phyloP scores from a whole-genome alignment of 2,329 filamentous ascomycete genomes.

The Talaromyces sp. region DNA sequence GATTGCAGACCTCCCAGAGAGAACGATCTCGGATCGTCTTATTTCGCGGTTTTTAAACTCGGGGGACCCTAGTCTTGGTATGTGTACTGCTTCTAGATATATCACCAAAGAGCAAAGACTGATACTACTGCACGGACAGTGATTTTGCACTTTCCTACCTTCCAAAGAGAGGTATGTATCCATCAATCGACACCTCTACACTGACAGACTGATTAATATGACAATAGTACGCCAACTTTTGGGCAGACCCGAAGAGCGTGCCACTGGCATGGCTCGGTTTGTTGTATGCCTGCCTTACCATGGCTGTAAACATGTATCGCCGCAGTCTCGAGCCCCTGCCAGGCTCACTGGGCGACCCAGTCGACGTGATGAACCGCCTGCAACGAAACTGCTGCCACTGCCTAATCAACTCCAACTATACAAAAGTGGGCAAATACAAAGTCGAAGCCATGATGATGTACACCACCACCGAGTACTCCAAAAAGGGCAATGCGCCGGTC shows the following conservation, averaged over 20 bases:
- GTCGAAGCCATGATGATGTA: conserved; percentile 28
- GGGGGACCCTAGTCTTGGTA: conserved; percentile 27
- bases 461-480: conserved; percentile 25
- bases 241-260: conserved; percentile 21
- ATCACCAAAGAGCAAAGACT: conserved; percentile 21
- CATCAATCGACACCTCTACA: conserved; percentile 33
- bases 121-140: conserved; percentile 14
- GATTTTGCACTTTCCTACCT: conserved; percentile 26
- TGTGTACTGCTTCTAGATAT: conserved; percentile 1
- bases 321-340: conserved; percentile 22
- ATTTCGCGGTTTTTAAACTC: conserved; percentile 31
- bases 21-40: conserved; percentile 27
- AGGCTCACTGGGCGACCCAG: conserved; percentile 13
- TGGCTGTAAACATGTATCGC: conserved; percentile 23
- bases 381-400: conserved; percentile 42
- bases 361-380: conserved; percentile 37
- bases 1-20: conserved; percentile 26
- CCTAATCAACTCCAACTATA: conserved; percentile 30
- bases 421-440: conserved; percentile 28
- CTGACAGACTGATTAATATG: neutral
- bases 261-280: conserved; percentile 29
- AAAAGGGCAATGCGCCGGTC: conserved; percentile 37
- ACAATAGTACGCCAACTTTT: conserved; percentile 27
- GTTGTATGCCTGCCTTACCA: conserved; percentile 24
- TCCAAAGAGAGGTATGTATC: conserved; percentile 31